Evolutionary conservation across 2,329 filamentous ascomycete species (phyloP), one percentile per base, ranked within the genome.

Genomic region (Chaetothyriales sp.): DNA sequence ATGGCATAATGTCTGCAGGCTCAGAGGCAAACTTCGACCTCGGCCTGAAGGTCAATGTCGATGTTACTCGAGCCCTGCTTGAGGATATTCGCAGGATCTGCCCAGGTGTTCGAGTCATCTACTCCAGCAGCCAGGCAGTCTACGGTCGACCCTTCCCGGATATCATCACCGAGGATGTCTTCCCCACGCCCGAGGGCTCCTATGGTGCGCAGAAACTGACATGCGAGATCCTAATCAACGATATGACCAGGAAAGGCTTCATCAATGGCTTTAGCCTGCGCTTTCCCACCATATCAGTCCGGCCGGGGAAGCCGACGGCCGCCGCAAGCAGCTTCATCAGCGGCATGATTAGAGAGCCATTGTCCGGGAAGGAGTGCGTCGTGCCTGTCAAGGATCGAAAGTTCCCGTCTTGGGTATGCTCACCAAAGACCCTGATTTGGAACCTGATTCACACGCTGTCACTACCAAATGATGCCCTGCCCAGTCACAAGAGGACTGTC

Each of bases 1-100:
- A 83, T 65, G 80, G 80, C 56, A 81, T 83, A 69, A 83, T 83
- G 80, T 82, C 79, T 0, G 75, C 75, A 10, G 78, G 78, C 5
- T 76, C 78, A 15, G 80, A 83, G 65, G 76, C 76, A 44, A 73
- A 82, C 65, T 78, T 77, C 56, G 75, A 78, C 48, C 68, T 81
- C 1, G 78, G 77, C 2, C 69, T 81, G 55, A 70, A 68, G 43
- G 78, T 82, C 49, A 83, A 83, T 63, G 71, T 83, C 47, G 76
- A 82, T 57, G 77, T 75, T 43, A 77, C 79, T 10, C 72, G 77
- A 20, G 66, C 68, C 43, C 60, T 82, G 1, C 68, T 83, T 2
- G 74, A 81, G 48, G 66, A 70, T 6, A 70, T 82, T 18, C 69
- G 74, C 20, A 60, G 65, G 18, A 69, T 66, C 25, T 72, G 71